Evolutionary conservation across 2,329 filamentous ascomycete genomes (phyloP).

Genomic region (Colletotrichum lupini): DNA sequence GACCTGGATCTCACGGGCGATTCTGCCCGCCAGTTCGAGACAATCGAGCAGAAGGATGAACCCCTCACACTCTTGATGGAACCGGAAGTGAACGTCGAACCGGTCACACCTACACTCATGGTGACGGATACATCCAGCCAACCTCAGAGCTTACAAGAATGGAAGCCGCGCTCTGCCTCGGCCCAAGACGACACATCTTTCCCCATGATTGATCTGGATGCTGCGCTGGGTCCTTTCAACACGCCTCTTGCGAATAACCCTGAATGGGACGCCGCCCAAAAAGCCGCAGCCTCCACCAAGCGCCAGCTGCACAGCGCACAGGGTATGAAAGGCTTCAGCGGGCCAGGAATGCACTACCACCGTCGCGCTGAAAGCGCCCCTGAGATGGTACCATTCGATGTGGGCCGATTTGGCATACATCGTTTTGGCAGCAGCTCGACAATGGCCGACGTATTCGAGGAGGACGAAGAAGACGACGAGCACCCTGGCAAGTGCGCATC

Average conservation of each 20-base stretch:
- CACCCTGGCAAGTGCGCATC: constrained; percentile 53
- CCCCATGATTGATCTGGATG: constrained; percentile 93
- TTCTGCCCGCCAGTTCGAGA: constrained; percentile 1
- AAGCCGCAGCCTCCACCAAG: constrained; percentile 63
- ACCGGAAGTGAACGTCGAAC: constrained; percentile 42
- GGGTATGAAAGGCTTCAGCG: constrained; percentile 74
- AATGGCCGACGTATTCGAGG: constrained; percentile 90
- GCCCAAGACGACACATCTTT: constrained; percentile 68
- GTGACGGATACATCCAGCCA: constrained; percentile 52
- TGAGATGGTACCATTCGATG: constrained; percentile 80
- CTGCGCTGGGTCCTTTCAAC: constrained; percentile 91
- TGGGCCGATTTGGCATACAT: constrained; percentile 65
- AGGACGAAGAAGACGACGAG: constrained; percentile 76
- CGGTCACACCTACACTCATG: constrained; percentile 51
- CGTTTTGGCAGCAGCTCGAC: constrained; percentile 75
- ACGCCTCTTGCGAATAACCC: constrained; percentile 74
- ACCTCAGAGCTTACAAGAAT: constrained; percentile 43
- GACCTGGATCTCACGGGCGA: constrained; percentile 26
- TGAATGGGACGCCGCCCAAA: constrained; percentile 76
- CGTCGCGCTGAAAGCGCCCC: constrained; percentile 84
- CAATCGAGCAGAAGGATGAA: constrained; percentile 38
- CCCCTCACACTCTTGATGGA: constrained; percentile 37
- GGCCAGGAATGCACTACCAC: constrained; percentile 80
- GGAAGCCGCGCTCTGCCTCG: constrained; percentile 50
- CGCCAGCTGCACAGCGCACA: constrained; percentile 82